These are phyloP conservation scores for Sugiyamaella chiloensis DNA, from an alignment of 805 yeast genomes.

Conservation along the genomic window DNA sequence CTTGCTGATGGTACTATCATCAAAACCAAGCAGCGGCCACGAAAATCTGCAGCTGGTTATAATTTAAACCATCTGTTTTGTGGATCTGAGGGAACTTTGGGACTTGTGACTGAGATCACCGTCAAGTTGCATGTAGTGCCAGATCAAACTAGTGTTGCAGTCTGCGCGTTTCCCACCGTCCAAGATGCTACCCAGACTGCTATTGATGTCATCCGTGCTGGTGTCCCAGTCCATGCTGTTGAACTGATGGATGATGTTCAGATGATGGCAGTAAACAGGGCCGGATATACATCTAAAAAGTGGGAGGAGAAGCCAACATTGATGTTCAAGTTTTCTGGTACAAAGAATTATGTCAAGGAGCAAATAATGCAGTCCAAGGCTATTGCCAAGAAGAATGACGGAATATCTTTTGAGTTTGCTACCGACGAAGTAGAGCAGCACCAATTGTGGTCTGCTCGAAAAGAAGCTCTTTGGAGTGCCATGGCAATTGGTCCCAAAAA, in stretches of 20 bases:
- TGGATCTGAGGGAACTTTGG: constrained; percentile 79
- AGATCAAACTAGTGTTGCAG: constrained; percentile 59
- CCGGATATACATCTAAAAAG: constrained; percentile 48
- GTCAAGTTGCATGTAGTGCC: constrained; percentile 67
- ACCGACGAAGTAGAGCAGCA: constrained; percentile 54
- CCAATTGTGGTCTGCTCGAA: constrained; percentile 74
- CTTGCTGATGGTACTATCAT: constrained; percentile 76
- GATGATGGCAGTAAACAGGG: constrained; percentile 61
- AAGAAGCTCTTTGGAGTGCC: constrained; percentile 63
- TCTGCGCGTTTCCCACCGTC: constrained; percentile 64
- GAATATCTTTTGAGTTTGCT: constrained; percentile 61
- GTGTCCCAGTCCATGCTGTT: constrained; percentile 68
- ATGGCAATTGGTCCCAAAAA: constrained; percentile 61
- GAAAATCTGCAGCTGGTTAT: constrained; percentile 78
- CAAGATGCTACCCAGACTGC: constrained; percentile 71
- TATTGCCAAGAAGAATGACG: constrained; percentile 54
- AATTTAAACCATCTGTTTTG: constrained; percentile 70
- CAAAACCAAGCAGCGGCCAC: constrained; percentile 70
- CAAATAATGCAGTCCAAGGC: constrained; percentile 44
- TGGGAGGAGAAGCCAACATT: constrained; percentile 63
- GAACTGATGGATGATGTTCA: constrained; percentile 70
- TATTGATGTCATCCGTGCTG: constrained; percentile 55
- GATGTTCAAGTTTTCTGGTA: constrained; percentile 62
- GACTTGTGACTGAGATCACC: constrained; percentile 75
- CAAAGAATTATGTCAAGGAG: constrained; percentile 41